Base-by-base conservation (phyloP, 371 early-diverging fungal species). In the Syncephalastrum sp. region DNA sequence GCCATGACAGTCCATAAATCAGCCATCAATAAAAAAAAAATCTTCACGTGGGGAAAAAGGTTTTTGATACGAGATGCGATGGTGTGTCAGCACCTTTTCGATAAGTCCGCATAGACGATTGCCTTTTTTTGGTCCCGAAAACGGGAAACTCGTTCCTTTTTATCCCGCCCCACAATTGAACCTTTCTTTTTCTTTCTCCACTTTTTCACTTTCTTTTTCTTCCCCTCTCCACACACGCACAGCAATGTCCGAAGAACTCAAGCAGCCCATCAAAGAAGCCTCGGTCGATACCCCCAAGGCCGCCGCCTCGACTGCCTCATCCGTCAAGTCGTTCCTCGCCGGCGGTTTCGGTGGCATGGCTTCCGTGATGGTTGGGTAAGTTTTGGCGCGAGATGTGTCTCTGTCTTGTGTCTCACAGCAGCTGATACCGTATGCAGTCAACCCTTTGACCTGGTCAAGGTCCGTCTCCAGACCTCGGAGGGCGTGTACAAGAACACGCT, bases 341-440 rank as follows among this genome's bases (percentile, higher is more conserved):
- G 97, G 98, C 64, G 98, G 96, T 47, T 90, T 93, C 63, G 94
- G 94, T 75, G 94, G 94, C 64, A 87, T 91, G 69, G 80, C 84
- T 27, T 69, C 85, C 53, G 91, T 91, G 50, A 70, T 91, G 47
- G 91, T 81, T 43, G 88, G 86, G 79, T 79, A 72, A 68, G 64
- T 59, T 16, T 27, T 24, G 21, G 21, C 21, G 21, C 0, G 21
- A 21, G 0, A 1, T 21, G 21, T 21, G 21, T 21, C 21, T 21
- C 15, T 24, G 21, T 42, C 13, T 44, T 23, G 41, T 42, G 7
- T 1, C 3, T n/a, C 55, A 55, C 12, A 45, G 3, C 10, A 42
- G 10, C 46, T 53, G 3, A 15, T 44, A 17, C 5, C 13, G 16
- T 4, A 13, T 47, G 17, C 58, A 79, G 80, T 38, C 90, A 91